Conservation (phyloP, 345 rosid genomes). For the Salix exigua region DNA sequence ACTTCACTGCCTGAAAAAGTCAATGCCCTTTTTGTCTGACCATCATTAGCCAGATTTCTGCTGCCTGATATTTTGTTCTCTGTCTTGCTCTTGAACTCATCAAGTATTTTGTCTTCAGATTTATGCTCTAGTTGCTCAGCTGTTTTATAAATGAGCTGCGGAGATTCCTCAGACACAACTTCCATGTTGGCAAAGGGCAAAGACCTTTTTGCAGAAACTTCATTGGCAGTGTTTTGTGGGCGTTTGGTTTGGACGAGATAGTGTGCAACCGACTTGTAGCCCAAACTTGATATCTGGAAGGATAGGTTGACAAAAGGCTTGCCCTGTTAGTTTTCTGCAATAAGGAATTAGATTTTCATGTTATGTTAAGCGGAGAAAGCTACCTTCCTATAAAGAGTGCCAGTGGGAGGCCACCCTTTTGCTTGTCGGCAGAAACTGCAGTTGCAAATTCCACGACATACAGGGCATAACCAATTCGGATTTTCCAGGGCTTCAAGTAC, state of each 20-base stretch:
- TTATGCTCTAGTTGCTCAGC: constrained; percentile 14
- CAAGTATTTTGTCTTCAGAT: constrained; percentile 16
- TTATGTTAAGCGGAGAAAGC: background rate
- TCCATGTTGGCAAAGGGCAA: constrained; percentile 44
- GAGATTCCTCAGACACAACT: constrained; percentile 18
- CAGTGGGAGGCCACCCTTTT: constrained; percentile 85
- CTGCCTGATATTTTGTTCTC: constrained; percentile 15
- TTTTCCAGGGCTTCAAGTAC: constrained; percentile 80
- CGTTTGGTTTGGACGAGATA: constrained; percentile 66
- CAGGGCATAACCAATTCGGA: constrained; percentile 77
- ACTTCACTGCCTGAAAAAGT: constrained; percentile 16
- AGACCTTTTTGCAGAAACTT: constrained; percentile 58
- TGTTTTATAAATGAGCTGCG: constrained; percentile 10
- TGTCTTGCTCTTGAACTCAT: constrained; percentile 14
- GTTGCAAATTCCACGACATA: constrained; percentile 88
- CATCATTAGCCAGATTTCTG: background rate
- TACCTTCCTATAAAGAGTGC: constrained; percentile 69
- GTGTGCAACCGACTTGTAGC: constrained; percentile 94
- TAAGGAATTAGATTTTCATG: background rate
- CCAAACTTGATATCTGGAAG: constrained; percentile 55
- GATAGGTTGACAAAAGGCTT: constrained; percentile 7
- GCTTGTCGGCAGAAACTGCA: constrained; percentile 81
- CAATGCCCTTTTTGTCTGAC: constrained; percentile 7
- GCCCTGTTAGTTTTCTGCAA: background rate
- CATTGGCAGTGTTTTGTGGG: constrained; percentile 23